Base-by-base conservation (phyloP, 495 filamentous ascomycete genomes). In the Xylona heveae region DNA sequence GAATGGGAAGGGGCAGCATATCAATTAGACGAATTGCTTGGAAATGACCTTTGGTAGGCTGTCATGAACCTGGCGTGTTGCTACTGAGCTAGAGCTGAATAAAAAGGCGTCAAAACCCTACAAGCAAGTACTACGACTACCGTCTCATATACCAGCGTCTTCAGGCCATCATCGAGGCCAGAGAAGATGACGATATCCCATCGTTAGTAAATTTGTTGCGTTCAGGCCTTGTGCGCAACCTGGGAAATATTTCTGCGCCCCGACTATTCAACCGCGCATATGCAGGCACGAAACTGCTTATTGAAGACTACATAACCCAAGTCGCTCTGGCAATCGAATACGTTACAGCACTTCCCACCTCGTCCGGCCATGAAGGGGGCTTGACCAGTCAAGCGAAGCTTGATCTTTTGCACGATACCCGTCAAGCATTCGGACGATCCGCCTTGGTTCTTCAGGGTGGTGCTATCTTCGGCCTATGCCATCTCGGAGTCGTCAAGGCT, bases 391-490 rank as follows among this genome's bases (percentile, higher is more conserved):
- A 93, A 52, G 65, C 66, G 12, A 93, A 92, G 52, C 57, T 93
- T 24, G 78, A 93, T 46, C 60, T 93, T 28, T 54, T 93, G 31
- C 81, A 91, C 45, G 81, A 92, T 56, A 82, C 81, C 7, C 62
- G 85, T 8, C 83, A 88, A 44, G 81, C 80, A 0, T 92, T 90
- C 57, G 85, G 85, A 13, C 61, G 83, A 26, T 83, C 70, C 24
- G 83, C 79, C 1, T 57, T 95, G 28, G 75, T 93, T 8, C 51
- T 95, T 3, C 84, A 93, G 46, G 85, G 85, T 14, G 85, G 85
- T 2, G 75, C 82, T 19, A 83, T 88, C 22, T 95, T 95, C 42
- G 85, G 83, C 0, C 52, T 92, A 4, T 93, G 81, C 41, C 85
- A 95, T 52, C 46, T 94, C 1, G 85, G 85, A 1, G 80, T 94